Conservation (phyloP, 73 alveolate genomes). For the Stentor coeruleus region DNA sequence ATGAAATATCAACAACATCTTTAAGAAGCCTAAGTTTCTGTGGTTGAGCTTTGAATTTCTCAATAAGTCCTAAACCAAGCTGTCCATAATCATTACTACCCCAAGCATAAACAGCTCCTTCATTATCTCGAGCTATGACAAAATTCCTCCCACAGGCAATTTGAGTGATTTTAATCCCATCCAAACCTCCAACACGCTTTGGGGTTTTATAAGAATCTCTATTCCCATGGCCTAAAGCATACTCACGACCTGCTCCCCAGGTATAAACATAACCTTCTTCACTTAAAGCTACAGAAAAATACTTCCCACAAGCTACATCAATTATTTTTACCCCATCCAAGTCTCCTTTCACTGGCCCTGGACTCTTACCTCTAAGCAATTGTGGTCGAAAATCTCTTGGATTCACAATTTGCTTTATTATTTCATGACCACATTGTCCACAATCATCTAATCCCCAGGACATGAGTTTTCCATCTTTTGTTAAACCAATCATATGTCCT, state of each 20-base stretch:
- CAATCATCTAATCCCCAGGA: conserved; percentile 70
- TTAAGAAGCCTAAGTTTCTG: conserved; percentile 42
- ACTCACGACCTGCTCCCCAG: conserved; percentile 91
- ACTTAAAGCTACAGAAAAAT: conserved; percentile 73
- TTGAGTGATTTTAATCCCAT: conserved; percentile 47
- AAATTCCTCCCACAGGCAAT: conserved; percentile 67
- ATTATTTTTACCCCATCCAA: conserved; percentile 48
- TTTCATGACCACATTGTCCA: conserved; percentile 63
- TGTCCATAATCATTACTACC: conserved; percentile 88
- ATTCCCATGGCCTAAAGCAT: conserved; percentile 87
- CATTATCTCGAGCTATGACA: conserved; percentile 53
- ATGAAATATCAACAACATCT: conserved; percentile 69
- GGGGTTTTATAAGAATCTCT: conserved; percentile 64
- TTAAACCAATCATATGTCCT: conserved; percentile 57
- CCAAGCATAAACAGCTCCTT: conserved; percentile 74
- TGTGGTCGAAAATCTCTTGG: conserved; percentile 36
- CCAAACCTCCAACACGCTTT: conserved; percentile 43
- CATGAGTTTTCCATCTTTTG: conserved; percentile 51
- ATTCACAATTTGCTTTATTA: conserved; percentile 24
- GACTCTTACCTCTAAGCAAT: conserved; percentile 49
- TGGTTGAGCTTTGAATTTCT: conserved; percentile 52
- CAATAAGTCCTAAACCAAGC: conserved; percentile 74
- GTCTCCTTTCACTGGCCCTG: conserved; percentile 44
- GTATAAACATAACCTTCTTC: conserved; percentile 73
- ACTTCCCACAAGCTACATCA: conserved; percentile 78